Base-by-base conservation (phyloP, 345 rosid species). In the Nasturtium officinale region DNA sequence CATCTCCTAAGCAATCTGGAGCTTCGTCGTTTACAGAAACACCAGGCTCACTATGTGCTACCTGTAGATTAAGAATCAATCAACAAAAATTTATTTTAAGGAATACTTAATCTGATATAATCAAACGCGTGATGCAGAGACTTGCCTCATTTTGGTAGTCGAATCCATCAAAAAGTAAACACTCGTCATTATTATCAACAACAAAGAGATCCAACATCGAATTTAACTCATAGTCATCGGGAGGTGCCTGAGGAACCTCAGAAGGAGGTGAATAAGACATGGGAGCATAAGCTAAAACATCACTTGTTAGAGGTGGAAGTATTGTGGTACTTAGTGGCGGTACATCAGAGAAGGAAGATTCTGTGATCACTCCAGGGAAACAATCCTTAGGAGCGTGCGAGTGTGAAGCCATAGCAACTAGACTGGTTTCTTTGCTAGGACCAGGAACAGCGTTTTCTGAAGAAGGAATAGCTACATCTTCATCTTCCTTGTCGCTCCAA, bases 401-500 rank as follows among this genome's bases (percentile, higher is more conserved):
- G 2, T 43, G 56, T 23, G 72, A 52, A 66, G 65, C 20, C 0
- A 68, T 7, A 52, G 67, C 76, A 5, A 63, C 57, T 9, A 48
- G 51, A 75, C 1, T 40, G 56, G 12, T 65, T 63, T 58, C 78
- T 58, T 53, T 71, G 46, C 2, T 9, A 26, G 75, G 74, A 8
- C 38, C 20, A 4, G 48, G 71, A 42, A 1, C 42, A 35, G 69
- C 1, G 63, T 10, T 12, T 26, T 15, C 59, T 73, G 56, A 60
- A 58, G 66, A 56, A 25, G 69, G 58, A 57, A 65, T 28, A 61
- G 63, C 58, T 20, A 46, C 58, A 40, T 50, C 56, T 73, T 63
- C 51, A 18, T 72, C 74, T n/a, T 83, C 88, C 6, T 79, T 85
- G 26, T 80, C 83, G 26, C 83, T 82, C 98, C 97, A 89, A 0